Evolutionary conservation across 1,284 basidiomycete genomes (phyloP).

Genomic region (Ganoderma lingzhi): DNA sequence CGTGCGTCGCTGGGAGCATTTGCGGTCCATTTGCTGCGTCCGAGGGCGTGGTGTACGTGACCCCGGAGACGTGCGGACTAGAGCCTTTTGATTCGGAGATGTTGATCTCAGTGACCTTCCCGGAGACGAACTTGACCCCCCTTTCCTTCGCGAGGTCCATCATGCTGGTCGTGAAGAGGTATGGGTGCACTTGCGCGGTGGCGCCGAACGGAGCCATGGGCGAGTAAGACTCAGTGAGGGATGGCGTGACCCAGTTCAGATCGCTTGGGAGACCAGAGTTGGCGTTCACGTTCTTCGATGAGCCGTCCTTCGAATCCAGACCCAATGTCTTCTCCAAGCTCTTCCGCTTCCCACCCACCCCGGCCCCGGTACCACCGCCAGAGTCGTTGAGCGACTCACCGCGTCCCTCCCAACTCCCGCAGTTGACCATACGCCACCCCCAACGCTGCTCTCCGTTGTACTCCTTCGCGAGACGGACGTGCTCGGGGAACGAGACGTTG

Average conservation of each 20-base stretch:
- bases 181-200: constrained; percentile 87
- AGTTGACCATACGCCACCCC: constrained; percentile 81
- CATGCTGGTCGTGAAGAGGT: constrained; percentile 82
- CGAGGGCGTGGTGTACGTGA: constrained; percentile 52
- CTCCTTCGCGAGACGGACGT: constrained; percentile 79
- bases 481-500: constrained; percentile 81
- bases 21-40: constrained; percentile 35
- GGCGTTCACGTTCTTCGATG: constrained; percentile 28
- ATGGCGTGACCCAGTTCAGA: constrained; percentile 67
- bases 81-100: constrained; percentile 40
- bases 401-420: constrained; percentile 73
- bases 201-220: constrained; percentile 65
- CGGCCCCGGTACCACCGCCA: constrained; percentile 41
- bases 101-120: constrained; percentile 53
- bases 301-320: constrained; percentile 42
- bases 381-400: constrained; percentile 45
- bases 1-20: constrained; percentile 62
- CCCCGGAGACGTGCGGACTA: constrained; percentile 53
- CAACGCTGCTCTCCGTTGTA: constrained; percentile 79
- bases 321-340: constrained; percentile 65
- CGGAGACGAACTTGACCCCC: constrained; percentile 55
- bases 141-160: constrained; percentile 69
- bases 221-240: constrained; percentile 65
- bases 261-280: constrained; percentile 59
- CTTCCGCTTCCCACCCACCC: constrained; percentile 46